A percentile compares a stretch with the other conserved stretches of the same genome.
phyloP scores from a whole-genome alignment of 2,329 filamentous ascomycete genomes.

The Lasiodiplodia hormozganensis region DNA sequence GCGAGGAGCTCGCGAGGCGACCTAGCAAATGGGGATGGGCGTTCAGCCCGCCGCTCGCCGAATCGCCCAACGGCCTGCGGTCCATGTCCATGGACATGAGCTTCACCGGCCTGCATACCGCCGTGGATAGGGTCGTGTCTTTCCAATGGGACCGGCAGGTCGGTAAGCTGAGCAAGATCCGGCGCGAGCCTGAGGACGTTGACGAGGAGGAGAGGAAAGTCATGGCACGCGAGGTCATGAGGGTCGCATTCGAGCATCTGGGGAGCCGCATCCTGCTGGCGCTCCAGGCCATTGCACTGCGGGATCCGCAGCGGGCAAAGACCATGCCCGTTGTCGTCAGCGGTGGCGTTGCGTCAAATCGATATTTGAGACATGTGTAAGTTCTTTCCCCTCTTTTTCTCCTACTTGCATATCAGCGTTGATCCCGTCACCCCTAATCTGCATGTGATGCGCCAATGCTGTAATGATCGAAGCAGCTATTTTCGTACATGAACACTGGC shows the following conservation, averaged over 20 bases:
- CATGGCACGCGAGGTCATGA: slow-evolving; percentile 78
- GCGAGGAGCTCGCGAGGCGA: slow-evolving; percentile 62
- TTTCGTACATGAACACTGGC: not conserved
- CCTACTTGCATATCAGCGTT: slow-evolving; percentile 29
- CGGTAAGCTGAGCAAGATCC: slow-evolving; percentile 39
- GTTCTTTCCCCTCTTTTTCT: slow-evolving; percentile 18
- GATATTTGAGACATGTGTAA: slow-evolving; percentile 73
- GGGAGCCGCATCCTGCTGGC: slow-evolving; percentile 75
- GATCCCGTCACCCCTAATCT: slow-evolving; percentile 15
- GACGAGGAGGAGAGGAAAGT: slow-evolving; percentile 66
- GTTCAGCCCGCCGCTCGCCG: slow-evolving; percentile 71
- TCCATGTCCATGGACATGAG: slow-evolving; percentile 44
- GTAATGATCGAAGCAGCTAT: not conserved
- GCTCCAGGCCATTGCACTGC: slow-evolving; percentile 53
- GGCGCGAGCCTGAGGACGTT: slow-evolving; percentile 51
- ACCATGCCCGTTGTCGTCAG: slow-evolving; percentile 72
- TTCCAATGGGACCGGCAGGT: slow-evolving; percentile 42
- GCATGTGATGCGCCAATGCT: not conserved
- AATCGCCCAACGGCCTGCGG: slow-evolving; percentile 47
- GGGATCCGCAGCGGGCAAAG: slow-evolving; percentile 48
- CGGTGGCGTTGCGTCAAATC: slow-evolving; percentile 89
- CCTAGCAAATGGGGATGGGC: slow-evolving; percentile 67
- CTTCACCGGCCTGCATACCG: slow-evolving; percentile 75
- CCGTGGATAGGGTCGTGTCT: slow-evolving; percentile 65
- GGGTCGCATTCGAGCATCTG: slow-evolving; percentile 86